These are phyloP conservation scores for Suaeda aralocaspica DNA, from an alignment of 148 eudicot genomes.

Conservation along the genomic window DNA sequence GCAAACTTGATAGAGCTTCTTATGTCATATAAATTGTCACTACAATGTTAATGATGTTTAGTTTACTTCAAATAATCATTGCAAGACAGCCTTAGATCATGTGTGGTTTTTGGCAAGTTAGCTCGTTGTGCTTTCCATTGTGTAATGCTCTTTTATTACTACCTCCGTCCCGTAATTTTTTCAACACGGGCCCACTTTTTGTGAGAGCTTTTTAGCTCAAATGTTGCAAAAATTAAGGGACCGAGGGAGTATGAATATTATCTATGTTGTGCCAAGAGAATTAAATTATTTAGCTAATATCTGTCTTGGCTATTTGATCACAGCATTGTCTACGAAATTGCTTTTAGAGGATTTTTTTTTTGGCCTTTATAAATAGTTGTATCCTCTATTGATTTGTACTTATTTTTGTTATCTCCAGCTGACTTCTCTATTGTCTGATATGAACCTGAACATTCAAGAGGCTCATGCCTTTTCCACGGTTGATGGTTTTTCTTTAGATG, in stretches of 20 bases:
- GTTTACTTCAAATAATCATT: not conserved
- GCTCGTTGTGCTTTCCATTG: not conserved
- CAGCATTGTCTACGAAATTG: too few species aligned
- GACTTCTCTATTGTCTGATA: conserved; percentile 76
- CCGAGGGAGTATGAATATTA: not conserved
- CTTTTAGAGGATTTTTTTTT: not conserved
- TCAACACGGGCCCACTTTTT: too few species aligned
- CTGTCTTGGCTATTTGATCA: too few species aligned
- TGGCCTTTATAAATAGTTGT: not conserved
- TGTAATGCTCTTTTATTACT: not conserved
- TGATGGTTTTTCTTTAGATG: conserved; percentile 91
- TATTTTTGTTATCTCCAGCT: conserved; percentile 49
- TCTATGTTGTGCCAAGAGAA: too few species aligned
- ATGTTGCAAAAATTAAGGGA: too few species aligned
- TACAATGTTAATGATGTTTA: not conserved
- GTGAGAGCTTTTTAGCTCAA: too few species aligned
- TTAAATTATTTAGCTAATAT: too few species aligned
- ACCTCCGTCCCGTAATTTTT: too few species aligned
- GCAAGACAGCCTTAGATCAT: not conserved
- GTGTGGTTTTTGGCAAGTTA: not conserved
- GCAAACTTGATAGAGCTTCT: not conserved
- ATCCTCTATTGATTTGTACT: not conserved
- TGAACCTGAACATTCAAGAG: conserved; percentile 85
- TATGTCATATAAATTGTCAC: not conserved
- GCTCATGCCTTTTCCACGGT: conserved; percentile 90